Percentiles rank a stretch among this genome's conserved stretches.
Evolutionary conservation across 257 asterid species (phyloP).

Genomic region (Nicotiana tomentosiformis): DNA sequence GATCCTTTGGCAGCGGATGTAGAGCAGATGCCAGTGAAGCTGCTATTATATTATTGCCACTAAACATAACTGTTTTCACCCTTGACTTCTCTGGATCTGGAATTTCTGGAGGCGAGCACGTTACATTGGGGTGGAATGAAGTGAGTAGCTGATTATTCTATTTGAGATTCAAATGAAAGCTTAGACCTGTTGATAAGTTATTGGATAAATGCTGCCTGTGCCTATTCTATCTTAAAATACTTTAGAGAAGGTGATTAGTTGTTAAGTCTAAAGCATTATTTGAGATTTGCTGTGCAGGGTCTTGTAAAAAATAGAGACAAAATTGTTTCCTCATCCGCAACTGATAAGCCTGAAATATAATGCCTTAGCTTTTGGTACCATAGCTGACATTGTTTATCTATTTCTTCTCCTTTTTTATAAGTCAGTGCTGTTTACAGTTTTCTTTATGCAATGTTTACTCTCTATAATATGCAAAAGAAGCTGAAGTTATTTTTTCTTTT

Average conservation of each 20-base stretch:
- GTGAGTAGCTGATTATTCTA: slow-evolving; percentile 38
- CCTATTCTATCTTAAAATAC: background rate
- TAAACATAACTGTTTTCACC: slow-evolving; percentile 75
- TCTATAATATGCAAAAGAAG: background rate
- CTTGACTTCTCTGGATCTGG: slow-evolving; percentile 98
- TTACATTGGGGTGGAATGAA: slow-evolving; percentile 91
- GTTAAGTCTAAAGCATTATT: background rate
- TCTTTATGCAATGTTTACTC: background rate
- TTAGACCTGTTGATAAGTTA: background rate
- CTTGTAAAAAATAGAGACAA: background rate
- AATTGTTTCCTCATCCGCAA: background rate
- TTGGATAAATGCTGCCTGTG: background rate
- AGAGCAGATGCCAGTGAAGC: slow-evolving; percentile 98
- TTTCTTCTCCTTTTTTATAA: background rate
- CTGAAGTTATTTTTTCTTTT: background rate
- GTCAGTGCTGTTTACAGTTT: background rate
- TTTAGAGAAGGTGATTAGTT: background rate
- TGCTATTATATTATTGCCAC: slow-evolving; percentile 85
- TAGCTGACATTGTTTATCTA: background rate
- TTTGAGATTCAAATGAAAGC: background rate
- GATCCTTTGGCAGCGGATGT: slow-evolving; percentile 65
- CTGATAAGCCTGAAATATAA: slow-evolving; percentile 1
- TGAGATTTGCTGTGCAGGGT: background rate
- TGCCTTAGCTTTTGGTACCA: background rate
- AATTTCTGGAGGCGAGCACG: slow-evolving; percentile 93